Evolutionary conservation across 1,284 basidiomycete species (phyloP).

Genomic region (Moniliophthora roreri): DNA sequence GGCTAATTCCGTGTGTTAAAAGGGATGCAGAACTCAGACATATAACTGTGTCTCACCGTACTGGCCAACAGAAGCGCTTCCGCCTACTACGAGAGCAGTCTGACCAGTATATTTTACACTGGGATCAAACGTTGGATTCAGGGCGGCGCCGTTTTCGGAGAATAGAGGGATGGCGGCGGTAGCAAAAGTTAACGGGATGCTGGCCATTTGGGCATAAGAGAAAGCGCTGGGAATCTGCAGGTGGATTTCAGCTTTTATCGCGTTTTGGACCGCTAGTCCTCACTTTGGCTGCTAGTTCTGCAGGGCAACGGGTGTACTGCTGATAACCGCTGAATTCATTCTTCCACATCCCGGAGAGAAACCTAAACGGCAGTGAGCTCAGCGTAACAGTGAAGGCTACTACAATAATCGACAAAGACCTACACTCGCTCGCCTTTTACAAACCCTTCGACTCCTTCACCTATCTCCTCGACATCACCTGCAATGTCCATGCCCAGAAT

Average conservation of each 20-base stretch:
- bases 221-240: conserved; percentile 38
- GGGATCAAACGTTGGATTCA: conserved; percentile 28
- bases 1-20: too few species aligned
- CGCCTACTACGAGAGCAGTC: conserved; percentile 32
- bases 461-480: conserved; percentile 55
- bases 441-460: conserved; percentile 48
- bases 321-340: conserved; percentile 45
- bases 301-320: conserved; percentile 43
- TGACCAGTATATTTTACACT: conserved; percentile 33
- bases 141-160: conserved; percentile 28
- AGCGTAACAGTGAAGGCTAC: not conserved
- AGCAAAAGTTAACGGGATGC: conserved; percentile 39
- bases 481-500: conserved; percentile 58
- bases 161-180: conserved; percentile 39
- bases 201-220: conserved; percentile 42
- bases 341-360: conserved; percentile 38
- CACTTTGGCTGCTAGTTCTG: conserved; percentile 44
- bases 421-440: conserved; percentile 60
- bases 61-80: conserved; percentile 28
- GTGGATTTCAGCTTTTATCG: not conserved
- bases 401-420: conserved; percentile 21
- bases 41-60: conserved; percentile 19
- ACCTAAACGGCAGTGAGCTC: conserved; percentile 25
- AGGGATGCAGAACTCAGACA: conserved; percentile 18
- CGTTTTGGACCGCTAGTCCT: conserved; percentile 1